Base-by-base conservation (phyloP, 2,329 filamentous ascomycete species). In the Paraphaeosphaeria sporulosa region DNA sequence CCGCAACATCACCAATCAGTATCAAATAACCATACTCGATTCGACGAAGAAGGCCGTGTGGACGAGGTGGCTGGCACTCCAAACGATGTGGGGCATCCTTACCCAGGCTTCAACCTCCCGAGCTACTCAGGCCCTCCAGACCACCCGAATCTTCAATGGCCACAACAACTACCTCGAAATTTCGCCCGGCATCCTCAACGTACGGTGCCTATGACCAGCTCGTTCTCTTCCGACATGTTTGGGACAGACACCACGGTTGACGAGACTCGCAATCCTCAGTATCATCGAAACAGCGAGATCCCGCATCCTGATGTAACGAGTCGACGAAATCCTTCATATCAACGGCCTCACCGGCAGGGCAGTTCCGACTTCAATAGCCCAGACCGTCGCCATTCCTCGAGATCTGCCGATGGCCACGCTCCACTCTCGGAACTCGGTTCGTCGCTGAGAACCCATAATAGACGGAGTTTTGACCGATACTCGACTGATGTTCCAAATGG, bases 381-480 rank as follows among this genome's bases (percentile, higher is more conserved):
- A 34, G 68, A 68, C 40, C 64, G 62, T 36, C 69, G 66, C 50
- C 40, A 62, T 15, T 53, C 58, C 17, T 48, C 62, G 23, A 63
- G 61, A 23, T 43, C 60, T 32, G 34, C 59, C 30, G 44, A 34
- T 34, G 40, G 60, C 6, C 68, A 69, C 36, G 55, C 55, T 43
- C 70, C 67, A 23, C 69, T 67, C 30, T 65, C 70, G 54, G 68
- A 72, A 36, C 67, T 66, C 17, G 72, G 67, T 49, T 59, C 64
- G 7, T 74, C 71, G 51, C 73, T 71, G 5, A 68, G 71, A 38
- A 71, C 67, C 19, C 71, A 73, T n/a, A 65, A 68, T 48, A 71
- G 74, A 43, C 71, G 74, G n/a, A 73, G 60, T 61, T 76, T 66
- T 46, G 72, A 75, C 30, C 64, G 67, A 21, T 77, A 74, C 43